phyloP scores from a whole-genome alignment of 2,329 filamentous ascomycete genomes.

The Dichotomopilus funicola region DNA sequence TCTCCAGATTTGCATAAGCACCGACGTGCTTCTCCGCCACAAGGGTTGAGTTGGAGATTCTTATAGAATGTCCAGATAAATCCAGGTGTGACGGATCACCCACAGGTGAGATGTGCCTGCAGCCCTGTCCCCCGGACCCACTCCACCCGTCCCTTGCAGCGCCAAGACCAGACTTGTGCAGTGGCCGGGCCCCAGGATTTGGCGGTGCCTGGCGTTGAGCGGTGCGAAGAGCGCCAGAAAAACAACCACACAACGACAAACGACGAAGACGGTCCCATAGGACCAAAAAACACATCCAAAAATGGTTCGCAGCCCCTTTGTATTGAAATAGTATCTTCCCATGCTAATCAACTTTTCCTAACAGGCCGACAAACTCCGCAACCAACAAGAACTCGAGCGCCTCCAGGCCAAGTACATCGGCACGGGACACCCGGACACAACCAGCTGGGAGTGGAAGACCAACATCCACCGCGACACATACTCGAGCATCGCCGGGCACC shows the following conservation, averaged over 20 bases:
- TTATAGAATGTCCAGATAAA: no score
- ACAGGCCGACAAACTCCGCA: slow-evolving; percentile 93
- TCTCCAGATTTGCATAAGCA: no score
- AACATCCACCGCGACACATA: slow-evolving; percentile 95
- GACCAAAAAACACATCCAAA: background rate
- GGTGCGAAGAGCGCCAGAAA: no score
- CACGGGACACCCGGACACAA: slow-evolving; percentile 93
- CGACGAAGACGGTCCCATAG: background rate
- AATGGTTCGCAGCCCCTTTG: slow-evolving; percentile 16
- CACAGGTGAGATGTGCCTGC: no score
- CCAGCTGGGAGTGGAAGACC: slow-evolving; percentile 93
- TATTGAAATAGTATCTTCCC: background rate
- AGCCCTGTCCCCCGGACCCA: no score
- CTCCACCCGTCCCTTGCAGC: background rate
- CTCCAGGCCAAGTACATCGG: slow-evolving; percentile 94
- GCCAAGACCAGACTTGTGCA: slow-evolving; percentile 3
- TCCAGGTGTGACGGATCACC: no score
- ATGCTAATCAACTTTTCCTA: background rate
- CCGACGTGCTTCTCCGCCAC: no score
- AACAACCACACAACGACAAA: no score
- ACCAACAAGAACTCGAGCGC: slow-evolving; percentile 93
- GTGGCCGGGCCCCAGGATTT: background rate
- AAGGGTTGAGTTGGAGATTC: no score
- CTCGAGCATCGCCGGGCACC: slow-evolving; percentile 82
- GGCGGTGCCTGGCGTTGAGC: slow-evolving; percentile 1